Percentiles rank a stretch among this genome's conserved stretches.
phyloP scores from a whole-genome alignment of 768 basidiomycete genomes.

The Boletus subcaerulescens region DNA sequence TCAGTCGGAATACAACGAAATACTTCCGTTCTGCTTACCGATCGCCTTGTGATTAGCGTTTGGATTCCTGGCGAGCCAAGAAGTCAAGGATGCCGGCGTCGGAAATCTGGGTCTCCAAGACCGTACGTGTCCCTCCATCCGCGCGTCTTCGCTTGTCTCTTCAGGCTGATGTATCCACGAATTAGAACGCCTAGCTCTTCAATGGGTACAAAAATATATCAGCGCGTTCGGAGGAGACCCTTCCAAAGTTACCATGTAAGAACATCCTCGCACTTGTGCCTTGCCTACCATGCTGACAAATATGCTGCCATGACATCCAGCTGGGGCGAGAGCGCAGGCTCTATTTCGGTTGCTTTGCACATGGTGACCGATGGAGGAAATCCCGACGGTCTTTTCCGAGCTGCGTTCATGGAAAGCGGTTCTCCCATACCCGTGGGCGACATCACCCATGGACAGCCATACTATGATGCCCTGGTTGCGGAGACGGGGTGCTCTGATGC shows the following conservation, averaged over 20 bases:
- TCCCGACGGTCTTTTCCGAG: constrained; percentile 8
- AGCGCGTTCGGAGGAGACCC: constrained; percentile 56
- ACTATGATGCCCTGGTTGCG: constrained; percentile 30
- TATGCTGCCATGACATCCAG: neutral
- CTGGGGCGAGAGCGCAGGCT: constrained; percentile 39
- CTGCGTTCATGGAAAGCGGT: constrained; percentile 41
- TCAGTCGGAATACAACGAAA: too few species aligned
- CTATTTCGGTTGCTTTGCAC: constrained; percentile 31
- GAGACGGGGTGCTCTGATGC: constrained; percentile 30
- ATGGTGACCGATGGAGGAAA: constrained; percentile 25
- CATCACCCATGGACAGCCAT: constrained; percentile 21
- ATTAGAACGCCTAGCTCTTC: constrained; percentile 37
- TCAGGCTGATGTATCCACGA: too few species aligned
- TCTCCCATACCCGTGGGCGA: constrained; percentile 26
- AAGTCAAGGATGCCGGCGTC: constrained; percentile 38
- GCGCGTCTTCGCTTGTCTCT: neutral
- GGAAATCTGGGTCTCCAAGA: constrained; percentile 52
- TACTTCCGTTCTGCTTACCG: neutral
- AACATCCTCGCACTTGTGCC: neutral
- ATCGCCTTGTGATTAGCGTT: constrained; percentile 18
- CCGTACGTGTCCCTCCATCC: constrained; percentile 18
- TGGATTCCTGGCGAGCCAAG: constrained; percentile 41
- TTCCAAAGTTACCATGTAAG: constrained; percentile 36
- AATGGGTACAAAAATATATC: constrained; percentile 62
- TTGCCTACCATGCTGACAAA: neutral